A percentile compares a stretch with the other conserved stretches of the same genome.
Conservation (phyloP, 2,329 filamentous ascomycete species). For the Penicillium oxalicum region DNA sequence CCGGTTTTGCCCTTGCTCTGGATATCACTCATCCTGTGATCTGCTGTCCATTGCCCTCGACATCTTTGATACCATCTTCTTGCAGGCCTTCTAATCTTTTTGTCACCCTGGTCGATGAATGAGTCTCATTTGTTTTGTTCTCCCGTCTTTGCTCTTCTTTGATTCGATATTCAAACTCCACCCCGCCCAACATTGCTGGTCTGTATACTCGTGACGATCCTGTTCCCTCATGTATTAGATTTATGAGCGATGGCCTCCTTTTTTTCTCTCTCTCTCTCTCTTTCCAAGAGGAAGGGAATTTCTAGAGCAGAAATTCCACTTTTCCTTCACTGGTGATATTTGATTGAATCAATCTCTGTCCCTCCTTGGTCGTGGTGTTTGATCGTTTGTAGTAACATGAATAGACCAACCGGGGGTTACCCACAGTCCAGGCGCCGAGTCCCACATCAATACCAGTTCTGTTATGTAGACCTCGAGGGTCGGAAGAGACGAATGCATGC, state of each 20-base stretch:
- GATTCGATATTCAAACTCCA: conserved; percentile 10
- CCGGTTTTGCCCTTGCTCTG: conserved; percentile 8
- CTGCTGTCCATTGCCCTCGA: conserved; percentile 19
- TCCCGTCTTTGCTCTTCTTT: not conserved
- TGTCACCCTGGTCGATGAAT: conserved; percentile 27
- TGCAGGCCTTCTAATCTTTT: conserved; percentile 19
- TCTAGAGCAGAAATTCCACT: conserved; percentile 1
- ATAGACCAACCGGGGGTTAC: too few relatives aligned
- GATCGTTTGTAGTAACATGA: too few relatives aligned
- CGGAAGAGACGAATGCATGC: too few relatives aligned
- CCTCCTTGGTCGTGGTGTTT: too few relatives aligned
- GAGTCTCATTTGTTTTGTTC: conserved; percentile 20
- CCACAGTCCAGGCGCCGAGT: too few relatives aligned
- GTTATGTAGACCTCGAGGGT: too few relatives aligned
- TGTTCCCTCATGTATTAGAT: conserved; percentile 20
- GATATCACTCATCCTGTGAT: conserved; percentile 1
- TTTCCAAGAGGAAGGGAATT: conserved; percentile 1
- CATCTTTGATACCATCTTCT: conserved; percentile 33
- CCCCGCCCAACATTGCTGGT: not conserved
- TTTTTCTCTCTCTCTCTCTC: too few relatives aligned
- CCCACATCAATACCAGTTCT: too few relatives aligned
- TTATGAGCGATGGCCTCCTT: conserved; percentile 12
- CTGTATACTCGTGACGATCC: too few relatives aligned
- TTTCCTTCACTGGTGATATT: not conserved
- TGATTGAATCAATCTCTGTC: too few relatives aligned